phyloP scores from a whole-genome alignment of 768 basidiomycete species.

The Cystofilobasidium bisporidii region DNA sequence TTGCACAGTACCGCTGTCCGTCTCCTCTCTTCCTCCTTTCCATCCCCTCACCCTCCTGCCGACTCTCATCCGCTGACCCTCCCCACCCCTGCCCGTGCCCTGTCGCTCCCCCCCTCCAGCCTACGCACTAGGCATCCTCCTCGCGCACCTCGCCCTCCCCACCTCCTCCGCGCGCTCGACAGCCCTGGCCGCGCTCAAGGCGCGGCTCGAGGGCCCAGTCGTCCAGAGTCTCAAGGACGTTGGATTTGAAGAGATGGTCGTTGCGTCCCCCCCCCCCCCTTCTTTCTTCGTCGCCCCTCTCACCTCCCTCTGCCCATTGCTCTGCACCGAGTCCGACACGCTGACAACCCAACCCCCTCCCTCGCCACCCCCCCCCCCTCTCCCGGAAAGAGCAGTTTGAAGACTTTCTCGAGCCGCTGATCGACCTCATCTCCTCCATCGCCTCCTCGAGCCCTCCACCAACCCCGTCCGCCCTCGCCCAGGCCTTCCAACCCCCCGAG shows the following conservation, averaged over 20 bases:
- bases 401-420: neutral
- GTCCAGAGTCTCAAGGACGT: neutral
- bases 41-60: neutral
- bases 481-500: neutral
- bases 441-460: neutral
- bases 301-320: neutral
- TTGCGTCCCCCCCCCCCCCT: neutral
- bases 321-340: too few relatives aligned
- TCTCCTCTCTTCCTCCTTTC: neutral
- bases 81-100: too few relatives aligned
- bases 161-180: neutral
- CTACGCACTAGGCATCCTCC: neutral
- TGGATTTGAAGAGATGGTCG: slow-evolving; percentile 1
- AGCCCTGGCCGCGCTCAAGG: too few relatives aligned
- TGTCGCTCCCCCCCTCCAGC: too few relatives aligned
- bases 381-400: neutral
- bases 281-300: neutral
- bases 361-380: too few relatives aligned
- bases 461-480: neutral
- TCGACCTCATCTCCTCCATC: neutral
- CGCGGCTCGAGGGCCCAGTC: neutral
- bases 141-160: neutral
- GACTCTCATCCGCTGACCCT: neutral
- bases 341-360: too few relatives aligned
- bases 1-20: neutral